Conservation (phyloP, 495 filamentous ascomycete species). For the Neurospora sp. region DNA sequence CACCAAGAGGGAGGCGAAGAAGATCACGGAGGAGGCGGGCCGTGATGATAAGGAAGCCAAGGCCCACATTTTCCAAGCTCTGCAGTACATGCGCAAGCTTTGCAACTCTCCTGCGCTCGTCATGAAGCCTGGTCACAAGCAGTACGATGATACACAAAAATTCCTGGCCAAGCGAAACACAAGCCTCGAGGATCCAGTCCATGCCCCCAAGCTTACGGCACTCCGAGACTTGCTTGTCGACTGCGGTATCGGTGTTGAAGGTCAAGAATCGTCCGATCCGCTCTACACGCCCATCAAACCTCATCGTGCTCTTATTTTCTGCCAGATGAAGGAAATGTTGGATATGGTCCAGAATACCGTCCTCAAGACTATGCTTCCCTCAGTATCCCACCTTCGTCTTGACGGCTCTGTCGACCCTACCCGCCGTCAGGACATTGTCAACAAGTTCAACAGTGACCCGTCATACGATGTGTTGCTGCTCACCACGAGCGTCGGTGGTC, state of each 20-base stretch:
- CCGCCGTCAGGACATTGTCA: slow-evolving; percentile 90
- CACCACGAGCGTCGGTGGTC: slow-evolving; percentile 88
- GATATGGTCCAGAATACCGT: slow-evolving; percentile 96
- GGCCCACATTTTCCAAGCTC: slow-evolving; percentile 96
- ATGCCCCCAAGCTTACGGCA: slow-evolving; percentile 88
- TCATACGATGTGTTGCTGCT: slow-evolving; percentile 87
- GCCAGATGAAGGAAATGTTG: slow-evolving; percentile 99
- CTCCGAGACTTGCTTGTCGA: slow-evolving; percentile 84
- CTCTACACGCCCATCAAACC: slow-evolving; percentile 71
- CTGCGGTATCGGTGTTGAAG: slow-evolving; percentile 81
- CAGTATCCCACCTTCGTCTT: slow-evolving; percentile 78
- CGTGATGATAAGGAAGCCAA: slow-evolving; percentile 81
- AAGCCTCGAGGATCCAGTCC: slow-evolving; percentile 68
- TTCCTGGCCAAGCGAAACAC: slow-evolving; percentile 63
- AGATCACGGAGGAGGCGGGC: slow-evolving; percentile 66
- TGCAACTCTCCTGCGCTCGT: slow-evolving; percentile 96
- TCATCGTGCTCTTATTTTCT: slow-evolving; percentile 93
- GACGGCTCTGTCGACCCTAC: slow-evolving; percentile 87
- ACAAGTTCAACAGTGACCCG: slow-evolving; percentile 95
- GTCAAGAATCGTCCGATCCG: slow-evolving; percentile 53
- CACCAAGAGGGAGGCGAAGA: slow-evolving; percentile 80
- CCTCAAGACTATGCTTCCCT: slow-evolving; percentile 72
- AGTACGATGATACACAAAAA: slow-evolving; percentile 74
- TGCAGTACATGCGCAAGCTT: slow-evolving; percentile 98
- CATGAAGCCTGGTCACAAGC: slow-evolving; percentile 84